Evolutionary conservation across 1,139 yeast genomes (phyloP).

Genomic region (Candida frijolesensis): DNA sequence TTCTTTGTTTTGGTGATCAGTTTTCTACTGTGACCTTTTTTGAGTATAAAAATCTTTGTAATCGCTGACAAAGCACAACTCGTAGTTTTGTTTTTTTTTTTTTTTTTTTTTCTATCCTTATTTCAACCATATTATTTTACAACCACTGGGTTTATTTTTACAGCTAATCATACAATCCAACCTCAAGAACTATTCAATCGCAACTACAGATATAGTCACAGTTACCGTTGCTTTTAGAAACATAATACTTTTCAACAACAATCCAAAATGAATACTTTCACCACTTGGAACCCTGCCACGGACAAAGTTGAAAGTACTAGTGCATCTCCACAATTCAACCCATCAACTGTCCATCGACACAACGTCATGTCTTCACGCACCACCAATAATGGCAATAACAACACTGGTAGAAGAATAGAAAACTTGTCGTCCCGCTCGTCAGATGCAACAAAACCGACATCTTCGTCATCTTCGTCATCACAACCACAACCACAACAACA

Average conservation of each 20-base stretch:
- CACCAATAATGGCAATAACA: slow-evolving; percentile 5
- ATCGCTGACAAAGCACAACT: slow-evolving; percentile 1
- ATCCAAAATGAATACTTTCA: slow-evolving; percentile 7
- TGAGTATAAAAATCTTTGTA: background rate
- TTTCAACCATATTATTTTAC: background rate
- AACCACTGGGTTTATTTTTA: background rate
- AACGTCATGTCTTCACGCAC: background rate
- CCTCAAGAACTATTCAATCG: too few species aligned
- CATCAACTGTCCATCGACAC: background rate
- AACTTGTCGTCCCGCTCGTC: background rate
- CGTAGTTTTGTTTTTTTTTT: background rate
- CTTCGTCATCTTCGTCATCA: background rate
- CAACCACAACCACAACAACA: background rate
- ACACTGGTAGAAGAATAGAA: background rate
- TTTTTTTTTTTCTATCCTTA: background rate
- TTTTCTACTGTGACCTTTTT: background rate
- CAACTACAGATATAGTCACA: background rate
- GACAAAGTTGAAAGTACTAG: slow-evolving; percentile 2
- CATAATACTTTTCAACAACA: background rate
- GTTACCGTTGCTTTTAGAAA: background rate
- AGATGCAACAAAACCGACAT: background rate
- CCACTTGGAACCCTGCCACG: slow-evolving; percentile 6
- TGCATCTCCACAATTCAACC: background rate
- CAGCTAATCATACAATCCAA: background rate
- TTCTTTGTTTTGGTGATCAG: background rate